Conservation (phyloP, 2,329 filamentous ascomycete species). For the Albifimbria verrucaria region DNA sequence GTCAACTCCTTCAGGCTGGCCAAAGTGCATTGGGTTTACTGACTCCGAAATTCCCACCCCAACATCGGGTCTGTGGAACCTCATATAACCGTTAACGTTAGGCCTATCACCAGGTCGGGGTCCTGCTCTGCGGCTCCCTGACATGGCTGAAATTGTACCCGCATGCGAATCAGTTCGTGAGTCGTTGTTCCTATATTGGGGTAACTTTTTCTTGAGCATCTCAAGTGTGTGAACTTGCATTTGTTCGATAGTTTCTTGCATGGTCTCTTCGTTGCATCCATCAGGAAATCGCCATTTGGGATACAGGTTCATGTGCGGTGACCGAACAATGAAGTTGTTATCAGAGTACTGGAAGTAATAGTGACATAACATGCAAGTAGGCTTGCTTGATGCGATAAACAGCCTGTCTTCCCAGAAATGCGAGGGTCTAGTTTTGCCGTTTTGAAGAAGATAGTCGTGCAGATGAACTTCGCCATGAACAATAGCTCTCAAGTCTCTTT, state of each 20-base stretch:
- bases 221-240: constrained; percentile 18
- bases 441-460: constrained; percentile 13
- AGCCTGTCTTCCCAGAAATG: constrained; percentile 22
- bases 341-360: constrained; percentile 21
- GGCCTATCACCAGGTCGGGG: no score
- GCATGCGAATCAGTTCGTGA: constrained; percentile 6
- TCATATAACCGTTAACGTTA: no score
- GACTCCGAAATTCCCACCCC: no score
- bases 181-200: constrained; percentile 3
- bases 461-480: constrained; percentile 29
- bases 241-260: constrained; percentile 14
- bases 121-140: no score
- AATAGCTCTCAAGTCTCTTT: constrained; percentile 13
- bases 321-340: constrained; percentile 16
- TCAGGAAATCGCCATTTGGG: constrained; percentile 29
- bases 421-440: neutral
- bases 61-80: no score
- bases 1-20: no score
- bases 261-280: constrained; percentile 4
- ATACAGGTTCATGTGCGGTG: constrained; percentile 30
- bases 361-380: constrained; percentile 28
- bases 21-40: no score
- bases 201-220: constrained; percentile 17
- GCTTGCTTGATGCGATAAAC: constrained; percentile 34
- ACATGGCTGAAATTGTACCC: neutral